Evolutionary conservation across 768 basidiomycete species (phyloP).

Genomic region (Rhizopogon salebrosus): DNA sequence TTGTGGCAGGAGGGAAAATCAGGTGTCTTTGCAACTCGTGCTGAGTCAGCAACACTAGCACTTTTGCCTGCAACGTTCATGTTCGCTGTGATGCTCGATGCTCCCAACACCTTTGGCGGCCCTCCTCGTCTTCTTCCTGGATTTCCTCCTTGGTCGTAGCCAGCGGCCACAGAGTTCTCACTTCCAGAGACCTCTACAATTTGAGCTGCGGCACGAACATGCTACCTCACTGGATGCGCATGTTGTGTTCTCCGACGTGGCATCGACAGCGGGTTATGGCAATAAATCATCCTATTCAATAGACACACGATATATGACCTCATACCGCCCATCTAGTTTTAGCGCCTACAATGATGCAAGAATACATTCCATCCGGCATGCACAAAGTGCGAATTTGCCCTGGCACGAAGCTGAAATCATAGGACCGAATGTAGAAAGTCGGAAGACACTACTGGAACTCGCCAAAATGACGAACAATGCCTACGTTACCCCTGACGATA

Average conservation of each 20-base stretch:
- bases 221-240: conserved; percentile 43
- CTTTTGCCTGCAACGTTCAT: not conserved
- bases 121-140: conserved; percentile 40
- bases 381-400: conserved; percentile 38
- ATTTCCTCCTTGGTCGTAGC: conserved; percentile 11
- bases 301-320: conserved; percentile 29
- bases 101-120: conserved; percentile 41
- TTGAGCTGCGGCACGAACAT: conserved; percentile 61
- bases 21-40: not conserved
- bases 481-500: conserved; percentile 60
- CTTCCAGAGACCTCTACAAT: conserved; percentile 25
- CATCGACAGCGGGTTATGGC: conserved; percentile 9
- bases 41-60: conserved; percentile 13
- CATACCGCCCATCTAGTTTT: conserved; percentile 46
- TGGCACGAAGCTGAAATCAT: conserved; percentile 77
- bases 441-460: conserved; percentile 71
- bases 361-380: conserved; percentile 38
- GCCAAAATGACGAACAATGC: conserved; percentile 97
- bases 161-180: not conserved
- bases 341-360: conserved; percentile 38
- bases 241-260: conserved; percentile 52
- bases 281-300: conserved; percentile 30
- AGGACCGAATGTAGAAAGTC: conserved; percentile 72
- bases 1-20: too few relatives aligned
- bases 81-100: conserved; percentile 18